Conservation (phyloP, 805 yeast genomes). For the Naumovozyma dairenensis region DNA sequence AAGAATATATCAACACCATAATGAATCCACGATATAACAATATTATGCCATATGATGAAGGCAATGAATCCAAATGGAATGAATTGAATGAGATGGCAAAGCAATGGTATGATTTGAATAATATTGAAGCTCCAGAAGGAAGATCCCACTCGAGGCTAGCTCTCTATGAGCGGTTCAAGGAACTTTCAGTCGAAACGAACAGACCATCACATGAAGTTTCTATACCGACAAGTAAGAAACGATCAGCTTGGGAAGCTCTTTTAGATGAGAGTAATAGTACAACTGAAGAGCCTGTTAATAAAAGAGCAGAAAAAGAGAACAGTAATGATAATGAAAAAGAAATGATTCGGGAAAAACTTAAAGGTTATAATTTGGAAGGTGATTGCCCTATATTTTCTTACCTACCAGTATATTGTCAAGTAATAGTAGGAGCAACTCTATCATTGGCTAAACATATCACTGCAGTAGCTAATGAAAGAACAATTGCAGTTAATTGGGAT, state of each 20-base stretch:
- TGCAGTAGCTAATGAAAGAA: slow-evolving; percentile 12
- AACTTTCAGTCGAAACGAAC: not conserved
- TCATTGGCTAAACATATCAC: slow-evolving; percentile 35
- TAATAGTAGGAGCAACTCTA: slow-evolving; percentile 50
- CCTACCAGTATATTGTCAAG: slow-evolving; percentile 39
- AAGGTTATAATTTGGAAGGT: slow-evolving; percentile 39
- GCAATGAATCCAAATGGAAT: slow-evolving; percentile 11
- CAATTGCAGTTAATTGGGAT: slow-evolving; percentile 56
- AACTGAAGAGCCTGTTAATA: slow-evolving; percentile 1
- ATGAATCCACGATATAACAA: slow-evolving; percentile 21
- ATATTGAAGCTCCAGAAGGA: not conserved
- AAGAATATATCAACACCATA: slow-evolving; percentile 33
- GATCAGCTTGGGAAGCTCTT: slow-evolving; percentile 6
- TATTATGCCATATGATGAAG: slow-evolving; percentile 11
- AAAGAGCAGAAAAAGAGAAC: slow-evolving; percentile 2
- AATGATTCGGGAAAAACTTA: slow-evolving; percentile 12
- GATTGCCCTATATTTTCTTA: slow-evolving; percentile 59
- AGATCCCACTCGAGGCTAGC: slow-evolving; percentile 8
- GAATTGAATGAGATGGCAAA: slow-evolving; percentile 10
- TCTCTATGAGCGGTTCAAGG: slow-evolving; percentile 10
- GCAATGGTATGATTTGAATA: slow-evolving; percentile 6
- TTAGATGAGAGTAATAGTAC: slow-evolving; percentile 1
- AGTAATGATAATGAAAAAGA: slow-evolving; percentile 3
- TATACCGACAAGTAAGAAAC: too few relatives aligned
- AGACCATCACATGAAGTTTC: too few relatives aligned